Evolutionary conservation across 1,284 basidiomycete species (phyloP), one percentile per base, ranked within the genome.

Genomic region (Marasmius sp.): DNA sequence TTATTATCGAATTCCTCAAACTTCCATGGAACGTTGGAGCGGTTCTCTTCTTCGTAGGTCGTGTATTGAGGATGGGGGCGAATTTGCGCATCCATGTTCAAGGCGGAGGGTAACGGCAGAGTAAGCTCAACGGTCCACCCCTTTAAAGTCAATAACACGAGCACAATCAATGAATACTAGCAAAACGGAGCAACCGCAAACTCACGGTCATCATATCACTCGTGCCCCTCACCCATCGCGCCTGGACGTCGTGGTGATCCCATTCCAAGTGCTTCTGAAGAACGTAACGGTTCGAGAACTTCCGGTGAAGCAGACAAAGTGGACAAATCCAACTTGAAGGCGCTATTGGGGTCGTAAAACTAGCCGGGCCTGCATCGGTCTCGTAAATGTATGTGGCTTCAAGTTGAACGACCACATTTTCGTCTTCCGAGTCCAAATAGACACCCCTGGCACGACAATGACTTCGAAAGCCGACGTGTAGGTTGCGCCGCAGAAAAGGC

Each of bases 241-340:
- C 68, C 45, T 72, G 67, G 20, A 85, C 74, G 20, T 80, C 79
- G 0, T 67, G 38, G 67, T 92, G 89, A 68, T 87, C 83, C 74
- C 79, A 81, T 5, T 71, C 64, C 12, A 91, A 64, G 69, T 92
- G 89, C 33, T 72, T 78, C 37, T 73, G 70, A 0, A 91, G 72
- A 75, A 85, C 81, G 18, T 74, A 77, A 27, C 73, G 75, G 12
- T 80, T 85, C 6, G 68, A 61, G 55, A 92, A 84, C 0, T 62
- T 65, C 6, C 77, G 77, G 54, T 86, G 79, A 3, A 87, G 66
- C 51, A 79, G 75, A 68, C 89, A 92, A 16, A 91, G 63, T 0
- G 89, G 89, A 68, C 89, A 92, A 38, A 71, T 59, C 83, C 85
- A 88, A 27, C 27, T 27, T 27, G 27, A 27, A 3, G 51, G 37